A percentile compares a stretch with the other conserved stretches of the same genome.
Conservation (phyloP, 2,329 filamentous ascomycete species). For the Zymoseptoria tritici region DNA sequence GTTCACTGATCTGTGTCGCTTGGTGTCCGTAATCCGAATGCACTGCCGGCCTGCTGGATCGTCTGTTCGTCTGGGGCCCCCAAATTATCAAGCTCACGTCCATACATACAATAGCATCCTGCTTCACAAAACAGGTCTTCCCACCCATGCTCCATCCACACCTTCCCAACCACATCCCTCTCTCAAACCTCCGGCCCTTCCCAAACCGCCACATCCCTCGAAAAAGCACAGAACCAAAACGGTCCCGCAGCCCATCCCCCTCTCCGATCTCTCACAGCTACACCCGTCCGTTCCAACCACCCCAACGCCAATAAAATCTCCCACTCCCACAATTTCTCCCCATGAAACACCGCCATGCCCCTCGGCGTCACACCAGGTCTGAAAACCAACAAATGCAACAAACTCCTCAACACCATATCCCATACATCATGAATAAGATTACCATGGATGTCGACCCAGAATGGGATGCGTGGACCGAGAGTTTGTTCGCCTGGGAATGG, state of each 20-base stretch:
- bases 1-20: too few species aligned
- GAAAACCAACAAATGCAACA: conserved; percentile 56
- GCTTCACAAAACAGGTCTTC: too few species aligned
- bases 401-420: conserved; percentile 55
- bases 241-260: conserved; percentile 44
- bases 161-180: neutral
- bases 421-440: conserved; percentile 53
- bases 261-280: conserved; percentile 37
- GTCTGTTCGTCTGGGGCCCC: too few species aligned
- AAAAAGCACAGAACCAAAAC: conserved; percentile 59
- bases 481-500: conserved; percentile 9
- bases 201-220: conserved; percentile 22
- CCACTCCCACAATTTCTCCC: conserved; percentile 54
- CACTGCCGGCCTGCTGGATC: too few species aligned
- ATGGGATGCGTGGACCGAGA: conserved; percentile 44
- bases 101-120: neutral
- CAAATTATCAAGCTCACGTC: neutral
- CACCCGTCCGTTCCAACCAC: conserved; percentile 51
- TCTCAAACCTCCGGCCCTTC: conserved; percentile 7
- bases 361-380: conserved; percentile 50
- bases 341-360: conserved; percentile 50
- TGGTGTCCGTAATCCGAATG: too few species aligned
- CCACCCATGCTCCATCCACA: too few species aligned
- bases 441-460: conserved; percentile 66
- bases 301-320: conserved; percentile 53